Percentiles rank a stretch among this genome's conserved stretches.
Conservation (phyloP, 257 asterid genomes). For the Solanum piurae region DNA sequence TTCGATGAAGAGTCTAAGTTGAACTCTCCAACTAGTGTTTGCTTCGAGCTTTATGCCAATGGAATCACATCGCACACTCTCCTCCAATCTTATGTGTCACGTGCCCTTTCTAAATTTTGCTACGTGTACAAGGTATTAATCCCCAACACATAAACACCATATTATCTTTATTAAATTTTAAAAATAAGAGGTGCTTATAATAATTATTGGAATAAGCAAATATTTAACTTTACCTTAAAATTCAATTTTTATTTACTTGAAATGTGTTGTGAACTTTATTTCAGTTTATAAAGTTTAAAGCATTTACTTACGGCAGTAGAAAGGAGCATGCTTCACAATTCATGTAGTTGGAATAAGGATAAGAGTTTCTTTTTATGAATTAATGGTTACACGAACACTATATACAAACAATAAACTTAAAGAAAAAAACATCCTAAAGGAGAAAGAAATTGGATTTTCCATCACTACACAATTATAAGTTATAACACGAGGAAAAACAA, state of each 20-base stretch:
- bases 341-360: background rate
- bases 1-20: background rate
- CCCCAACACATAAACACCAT: background rate
- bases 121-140: background rate
- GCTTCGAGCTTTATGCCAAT: background rate
- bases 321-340: background rate
- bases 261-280: background rate
- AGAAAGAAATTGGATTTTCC: background rate
- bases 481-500: background rate
- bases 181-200: background rate
- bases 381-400: background rate
- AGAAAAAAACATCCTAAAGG: background rate
- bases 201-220: background rate
- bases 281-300: background rate
- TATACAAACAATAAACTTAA: background rate
- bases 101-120: background rate
- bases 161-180: background rate
- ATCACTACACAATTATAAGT: background rate
- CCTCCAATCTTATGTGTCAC: background rate
- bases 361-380: background rate
- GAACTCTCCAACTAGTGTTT: background rate
- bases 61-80: background rate
- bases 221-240: background rate
- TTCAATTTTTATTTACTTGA: background rate
- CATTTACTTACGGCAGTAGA: background rate